Evolutionary conservation across 352 stramenopile species (phyloP), one percentile per base, ranked within the genome.

Genomic region (Phytophthora pseudosyringae): DNA sequence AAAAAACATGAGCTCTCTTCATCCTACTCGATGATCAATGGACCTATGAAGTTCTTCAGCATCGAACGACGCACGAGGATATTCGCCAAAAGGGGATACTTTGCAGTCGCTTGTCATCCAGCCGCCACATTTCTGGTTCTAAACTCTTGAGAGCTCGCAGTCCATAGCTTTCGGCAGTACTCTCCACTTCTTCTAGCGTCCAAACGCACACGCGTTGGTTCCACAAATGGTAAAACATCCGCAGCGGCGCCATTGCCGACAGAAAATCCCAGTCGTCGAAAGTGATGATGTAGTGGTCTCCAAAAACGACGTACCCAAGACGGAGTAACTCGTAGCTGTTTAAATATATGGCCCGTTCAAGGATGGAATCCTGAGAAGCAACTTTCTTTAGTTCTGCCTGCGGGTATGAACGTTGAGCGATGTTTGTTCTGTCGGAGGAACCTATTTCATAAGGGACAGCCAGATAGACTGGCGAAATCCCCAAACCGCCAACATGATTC

Each of bases 241-340:
- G 56, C 8, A 72, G 7, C 1, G 51, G 44, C 0, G 52, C 48
- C 39, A 76, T 38, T 1, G 63, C 36, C 5, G 57, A 48, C n/a
- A 72, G 8, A 6, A 61, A n/a, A 33, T 66, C 48, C 69, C 64
- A 73, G n/a, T 71, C 59, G 38, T 71, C 59, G 3, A 64, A 64
- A 6, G 25, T 40, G 8, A 76, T 44, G 11, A 73, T 8, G 25
- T 64, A 73, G 11, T 51, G 32, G n/a, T 72, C 48, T 4, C 64
- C 58, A 35, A 66, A 69, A 4, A 76, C 64, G 8, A 76, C 25
- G 16, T 73, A 73, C 1, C 59, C 64, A 0, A 80, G 21, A 6
- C 59, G 64, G 38, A 71, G 16, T 28, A 80, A 31, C 33, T 80
- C 68, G 47, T 72, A 77, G 32, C 40, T 64, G 13, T 60, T 59